These are phyloP conservation scores for Corylus americana DNA, from an alignment of 306 rosid genomes.

Conservation along the genomic window DNA sequence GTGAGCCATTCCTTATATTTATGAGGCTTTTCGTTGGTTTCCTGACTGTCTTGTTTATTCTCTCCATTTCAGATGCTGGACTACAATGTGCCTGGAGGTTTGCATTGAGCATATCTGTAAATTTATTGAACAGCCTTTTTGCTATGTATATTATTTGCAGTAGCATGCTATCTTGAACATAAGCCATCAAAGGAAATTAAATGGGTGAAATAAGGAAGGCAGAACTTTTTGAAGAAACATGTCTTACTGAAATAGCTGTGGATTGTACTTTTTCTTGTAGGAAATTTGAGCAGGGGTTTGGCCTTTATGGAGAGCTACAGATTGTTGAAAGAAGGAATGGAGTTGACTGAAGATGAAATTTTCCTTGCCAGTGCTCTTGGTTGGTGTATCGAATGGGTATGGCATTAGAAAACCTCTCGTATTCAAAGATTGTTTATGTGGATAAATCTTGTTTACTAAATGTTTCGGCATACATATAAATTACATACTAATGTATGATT, in stretches of 20 bases:
- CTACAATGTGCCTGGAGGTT: constrained; percentile 96
- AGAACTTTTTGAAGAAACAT: constrained; percentile 5
- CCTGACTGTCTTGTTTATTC: constrained; percentile 16
- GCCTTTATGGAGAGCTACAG: constrained; percentile 56
- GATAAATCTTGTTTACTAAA: background rate
- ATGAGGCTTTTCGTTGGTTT: background rate
- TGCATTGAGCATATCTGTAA: constrained; percentile 22
- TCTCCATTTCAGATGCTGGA: constrained; percentile 64
- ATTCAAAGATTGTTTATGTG: background rate
- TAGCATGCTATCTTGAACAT: constrained; percentile 5
- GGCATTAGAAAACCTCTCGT: constrained; percentile 3
- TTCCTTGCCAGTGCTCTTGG: constrained; percentile 59
- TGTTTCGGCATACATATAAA: background rate
- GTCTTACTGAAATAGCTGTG: constrained; percentile 17
- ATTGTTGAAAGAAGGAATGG: constrained; percentile 48
- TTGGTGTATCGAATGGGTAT: constrained; percentile 71
- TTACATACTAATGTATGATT: background rate
- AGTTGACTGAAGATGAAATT: constrained; percentile 48
- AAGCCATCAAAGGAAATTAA: constrained; percentile 2
- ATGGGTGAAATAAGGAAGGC: background rate
- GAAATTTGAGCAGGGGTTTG: constrained; percentile 56
- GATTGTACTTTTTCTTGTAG: constrained; percentile 34
- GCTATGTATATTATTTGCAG: background rate
- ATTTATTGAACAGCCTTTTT: background rate
- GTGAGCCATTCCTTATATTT: background rate